Base-by-base conservation (phyloP, 768 basidiomycete genomes). In the Collybia nuda region DNA sequence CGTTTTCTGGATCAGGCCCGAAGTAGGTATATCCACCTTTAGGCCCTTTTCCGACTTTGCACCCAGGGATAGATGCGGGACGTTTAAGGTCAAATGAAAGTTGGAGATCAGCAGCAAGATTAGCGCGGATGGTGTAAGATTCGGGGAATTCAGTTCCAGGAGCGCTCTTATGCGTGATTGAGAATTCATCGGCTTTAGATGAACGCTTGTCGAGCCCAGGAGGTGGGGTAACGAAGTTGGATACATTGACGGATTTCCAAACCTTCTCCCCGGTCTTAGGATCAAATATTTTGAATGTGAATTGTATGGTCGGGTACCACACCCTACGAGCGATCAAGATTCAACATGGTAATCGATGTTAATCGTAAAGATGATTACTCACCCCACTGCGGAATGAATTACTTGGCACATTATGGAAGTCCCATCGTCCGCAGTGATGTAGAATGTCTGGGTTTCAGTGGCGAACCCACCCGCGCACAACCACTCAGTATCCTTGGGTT, bases 221-320 rank as follows among this genome's bases (percentile, higher is more conserved):
- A n/a, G 85, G 84, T 1, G 90, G 82, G 14, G 84, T 81, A 47
- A 79, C 76, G 62, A 93, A 94, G 67, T 91, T 89, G 62, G 77
- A 74, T 35, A 90, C 89, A 51, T 93, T 93, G 66, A 93, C 64
- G 22, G 91, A 93, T 67, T 89, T 90, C 95, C 95, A 99, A 51
- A 73, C 74, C 40, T 70, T 78, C 60, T 88, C 78, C 49, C 84
- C 81, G 17, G 86, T 91, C 54, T 79, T 77, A 5, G 93, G 86
- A 62, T 97, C 81, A 73, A 81, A 86, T 44, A 89, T 70, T 70
- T 94, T 96, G 84, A 86, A 94, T 3, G 85, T 90, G 67, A 98
- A 92, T 68, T 99, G 96, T 60, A 96, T 86, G 24, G 88, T 91
- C 3, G 97, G 94, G 63, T 90, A 95, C 85, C 95, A 94, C 53